Evolutionary conservation across 1,284 basidiomycete species (phyloP).

Genomic region (Trametes sp.): DNA sequence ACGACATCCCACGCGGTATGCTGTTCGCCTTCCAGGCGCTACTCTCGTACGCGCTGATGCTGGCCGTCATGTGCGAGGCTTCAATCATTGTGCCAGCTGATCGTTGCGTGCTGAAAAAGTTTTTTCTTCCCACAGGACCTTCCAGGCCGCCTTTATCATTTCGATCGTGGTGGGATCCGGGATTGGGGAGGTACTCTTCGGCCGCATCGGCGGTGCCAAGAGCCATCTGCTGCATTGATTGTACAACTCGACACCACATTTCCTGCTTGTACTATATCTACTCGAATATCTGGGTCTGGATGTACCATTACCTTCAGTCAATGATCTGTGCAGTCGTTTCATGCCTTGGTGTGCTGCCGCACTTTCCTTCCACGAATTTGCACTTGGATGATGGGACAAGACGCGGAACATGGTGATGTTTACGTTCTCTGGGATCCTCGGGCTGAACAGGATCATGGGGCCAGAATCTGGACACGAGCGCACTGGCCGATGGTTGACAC

Average conservation of each 20-base stretch:
- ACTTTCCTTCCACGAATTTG: too few species aligned
- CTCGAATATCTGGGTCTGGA: neutral
- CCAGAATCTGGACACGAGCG: neutral
- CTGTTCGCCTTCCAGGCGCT: constrained; percentile 64
- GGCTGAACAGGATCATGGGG: too few species aligned
- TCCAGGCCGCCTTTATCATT: constrained; percentile 73
- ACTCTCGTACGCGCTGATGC: constrained; percentile 68
- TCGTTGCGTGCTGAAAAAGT: constrained; percentile 16
- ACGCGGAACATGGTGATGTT: too few species aligned
- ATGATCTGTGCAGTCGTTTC: neutral
- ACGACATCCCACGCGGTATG: constrained; percentile 70
- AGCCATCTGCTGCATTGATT: constrained; percentile 34
- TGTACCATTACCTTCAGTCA: neutral
- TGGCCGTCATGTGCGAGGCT: constrained; percentile 71
- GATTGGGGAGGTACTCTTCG: constrained; percentile 72
- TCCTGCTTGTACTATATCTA: too few species aligned
- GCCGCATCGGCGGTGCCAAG: constrained; percentile 50
- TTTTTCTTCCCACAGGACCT: constrained; percentile 61
- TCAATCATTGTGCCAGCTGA: constrained; percentile 2
- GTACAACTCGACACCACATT: neutral
- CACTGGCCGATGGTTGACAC: neutral
- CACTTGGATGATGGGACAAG: too few species aligned
- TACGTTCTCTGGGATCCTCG: too few species aligned
- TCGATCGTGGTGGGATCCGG: constrained; percentile 68
- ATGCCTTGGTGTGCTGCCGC: neutral